phyloP scores from a whole-genome alignment of 768 basidiomycete genomes.

The Sporobolomyces phaffii region DNA sequence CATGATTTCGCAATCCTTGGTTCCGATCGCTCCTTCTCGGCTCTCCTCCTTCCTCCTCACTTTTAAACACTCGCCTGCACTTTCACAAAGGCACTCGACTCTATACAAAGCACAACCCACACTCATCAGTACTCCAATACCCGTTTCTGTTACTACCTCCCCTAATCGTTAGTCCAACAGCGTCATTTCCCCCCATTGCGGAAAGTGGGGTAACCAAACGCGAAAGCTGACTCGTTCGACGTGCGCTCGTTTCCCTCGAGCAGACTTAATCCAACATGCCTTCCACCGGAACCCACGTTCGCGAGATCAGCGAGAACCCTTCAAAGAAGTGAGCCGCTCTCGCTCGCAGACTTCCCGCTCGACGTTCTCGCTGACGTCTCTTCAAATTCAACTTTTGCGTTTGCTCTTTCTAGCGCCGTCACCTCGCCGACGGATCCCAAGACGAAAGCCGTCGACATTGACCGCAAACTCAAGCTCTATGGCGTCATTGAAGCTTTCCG shows the following conservation, averaged over 20 bases:
- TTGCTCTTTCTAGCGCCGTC: slow-evolving; percentile 47
- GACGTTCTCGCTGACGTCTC: not conserved
- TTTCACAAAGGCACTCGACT: not conserved
- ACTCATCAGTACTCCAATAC: too few relatives aligned
- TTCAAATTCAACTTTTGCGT: not conserved
- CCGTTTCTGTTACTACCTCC: too few relatives aligned
- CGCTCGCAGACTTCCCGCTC: not conserved
- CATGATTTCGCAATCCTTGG: too few relatives aligned
- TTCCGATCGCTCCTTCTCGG: not conserved
- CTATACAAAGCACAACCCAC: too few relatives aligned
- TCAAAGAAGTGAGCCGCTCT: slow-evolving; percentile 7
- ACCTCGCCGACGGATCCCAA: slow-evolving; percentile 60
- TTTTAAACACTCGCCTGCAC: not conserved
- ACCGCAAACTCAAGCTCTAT: slow-evolving; percentile 72
- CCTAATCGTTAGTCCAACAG: too few relatives aligned
- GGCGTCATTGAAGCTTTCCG: slow-evolving; percentile 76
- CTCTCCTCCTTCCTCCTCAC: not conserved
- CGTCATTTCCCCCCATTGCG: too few relatives aligned
- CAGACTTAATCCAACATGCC: slow-evolving; percentile 9
- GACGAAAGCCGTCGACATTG: slow-evolving; percentile 65
- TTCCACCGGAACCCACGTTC: slow-evolving; percentile 25
- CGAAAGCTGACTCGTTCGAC: not conserved
- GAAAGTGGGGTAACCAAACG: too few relatives aligned
- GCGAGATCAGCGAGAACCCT: slow-evolving; percentile 35
- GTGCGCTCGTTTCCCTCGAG: not conserved